phyloP scores from a whole-genome alignment of 129 eudicot species.

The Arctium lappa region DNA sequence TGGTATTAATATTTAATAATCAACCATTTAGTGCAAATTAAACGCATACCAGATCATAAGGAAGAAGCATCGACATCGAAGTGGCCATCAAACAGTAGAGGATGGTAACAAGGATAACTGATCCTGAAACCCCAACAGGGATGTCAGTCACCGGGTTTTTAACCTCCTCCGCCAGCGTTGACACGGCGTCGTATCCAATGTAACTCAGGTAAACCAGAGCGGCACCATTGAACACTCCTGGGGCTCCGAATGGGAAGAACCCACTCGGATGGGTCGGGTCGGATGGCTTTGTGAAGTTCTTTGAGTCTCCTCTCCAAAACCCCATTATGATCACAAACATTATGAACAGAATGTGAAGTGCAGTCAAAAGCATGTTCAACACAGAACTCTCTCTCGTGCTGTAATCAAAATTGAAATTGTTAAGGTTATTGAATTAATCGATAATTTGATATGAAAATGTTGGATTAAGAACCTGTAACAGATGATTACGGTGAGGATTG shows the following conservation, averaged over 20 bases:
- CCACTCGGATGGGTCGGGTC: constrained; percentile 62
- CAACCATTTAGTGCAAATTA: background rate
- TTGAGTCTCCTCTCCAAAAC: constrained; percentile 68
- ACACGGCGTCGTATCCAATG: constrained; percentile 92
- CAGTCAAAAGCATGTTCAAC: constrained; percentile 73
- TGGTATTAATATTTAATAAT: background rate
- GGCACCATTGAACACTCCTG: constrained; percentile 92
- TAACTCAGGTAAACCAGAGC: constrained; percentile 90
- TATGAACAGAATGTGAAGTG: constrained; percentile 65
- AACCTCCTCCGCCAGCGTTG: constrained; percentile 41
- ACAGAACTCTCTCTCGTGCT: constrained; percentile 93
- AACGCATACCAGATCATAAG: constrained; percentile 53
- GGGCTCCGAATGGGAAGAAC: constrained; percentile 73
- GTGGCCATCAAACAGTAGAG: constrained; percentile 37
- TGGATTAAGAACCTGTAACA: constrained; percentile 70
- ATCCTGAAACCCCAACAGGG: constrained; percentile 38
- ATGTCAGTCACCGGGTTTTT: constrained; percentile 61
- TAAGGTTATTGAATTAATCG: background rate
- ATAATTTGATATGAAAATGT: background rate
- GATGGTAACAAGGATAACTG: constrained; percentile 27
- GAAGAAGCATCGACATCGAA: constrained; percentile 45
- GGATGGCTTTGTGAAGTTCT: constrained; percentile 64
- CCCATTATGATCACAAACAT: constrained; percentile 77
- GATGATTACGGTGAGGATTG: constrained; percentile 73
- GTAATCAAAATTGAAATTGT: constrained; percentile 6